Base-by-base conservation (phyloP, 2,329 filamentous ascomycete genomes). In the Aspergillus melleus region DNA sequence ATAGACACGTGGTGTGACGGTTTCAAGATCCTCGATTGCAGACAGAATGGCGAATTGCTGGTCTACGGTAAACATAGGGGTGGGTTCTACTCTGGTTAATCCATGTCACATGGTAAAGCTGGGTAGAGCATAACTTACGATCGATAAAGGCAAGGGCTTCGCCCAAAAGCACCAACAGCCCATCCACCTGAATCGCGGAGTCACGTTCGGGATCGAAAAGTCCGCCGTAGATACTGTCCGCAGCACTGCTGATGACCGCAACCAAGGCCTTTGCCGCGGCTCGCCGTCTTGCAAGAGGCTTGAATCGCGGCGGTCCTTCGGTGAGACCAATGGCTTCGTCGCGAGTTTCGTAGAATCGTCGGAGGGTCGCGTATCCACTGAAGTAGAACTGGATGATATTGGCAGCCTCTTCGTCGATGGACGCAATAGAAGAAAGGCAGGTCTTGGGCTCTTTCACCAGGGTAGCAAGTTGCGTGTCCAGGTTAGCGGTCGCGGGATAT, bases 221-320 rank as follows among this genome's bases (percentile, higher is more conserved):
- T 1, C 94, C 94, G 57, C 94, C 94, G 59, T 91, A 90, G 68
- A 98, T 96, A 72, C 91, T 94, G 74, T 96, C 92, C 59, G 91
- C 90, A 2, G 94, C 89, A 71, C 90, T 95, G 56, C 88, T 86
- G 67, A 97, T 90, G 60, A 96, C 89, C n/a, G 91, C 89, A 49
- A 91, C 82, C 53, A 98, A 81, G 1, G 91, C 89, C 49, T 85
- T 82, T 0, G 89, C 90, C 5, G 93, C 88, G 65, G 89, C 86
- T 57, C 86, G 85, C 65, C 88, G 90, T 20, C 88, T 81, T 12
- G 84, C 81, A 22, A 88, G 77, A 0, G 87, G 83, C 59, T 80
- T 76, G 61, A 83, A 76, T 22, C 72, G 76, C 6, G 80, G 76
- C 52, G 76, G 79, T 29, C 73, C 75, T 24, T 76, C 71, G 49